Conservation (phyloP, 2,329 filamentous ascomycete genomes). For the Fusarium virguliforme region DNA sequence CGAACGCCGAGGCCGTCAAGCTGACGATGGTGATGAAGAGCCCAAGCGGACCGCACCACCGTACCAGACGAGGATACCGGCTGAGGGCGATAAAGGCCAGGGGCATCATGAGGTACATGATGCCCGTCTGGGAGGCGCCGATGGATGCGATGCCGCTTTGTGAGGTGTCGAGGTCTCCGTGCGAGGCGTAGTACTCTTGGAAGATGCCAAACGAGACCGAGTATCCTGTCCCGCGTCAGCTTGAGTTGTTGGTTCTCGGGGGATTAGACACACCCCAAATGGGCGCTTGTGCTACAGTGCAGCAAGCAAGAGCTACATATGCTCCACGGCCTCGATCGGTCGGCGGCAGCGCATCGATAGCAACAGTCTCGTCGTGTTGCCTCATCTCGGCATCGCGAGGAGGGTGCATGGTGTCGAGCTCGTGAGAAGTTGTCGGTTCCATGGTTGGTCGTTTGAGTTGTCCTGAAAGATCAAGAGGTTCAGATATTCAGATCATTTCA, state of each 20-base stretch:
- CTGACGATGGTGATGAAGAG: constrained; percentile 66
- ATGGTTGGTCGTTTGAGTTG: constrained; percentile 9
- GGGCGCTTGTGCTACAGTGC: constrained; percentile 53
- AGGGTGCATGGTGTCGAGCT: constrained; percentile 31
- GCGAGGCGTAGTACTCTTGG: constrained; percentile 75
- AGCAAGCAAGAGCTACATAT: constrained; percentile 52
- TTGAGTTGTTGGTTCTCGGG: not conserved
- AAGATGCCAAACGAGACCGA: constrained; percentile 74
- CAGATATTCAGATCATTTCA: not conserved
- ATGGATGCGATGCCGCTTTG: constrained; percentile 49
- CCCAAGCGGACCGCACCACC: constrained; percentile 61
- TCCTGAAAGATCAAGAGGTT: not conserved
- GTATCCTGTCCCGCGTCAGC: constrained; percentile 42
- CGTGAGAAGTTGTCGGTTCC: constrained; percentile 30
- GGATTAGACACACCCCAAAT: constrained; percentile 51
- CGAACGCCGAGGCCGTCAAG: constrained; percentile 67
- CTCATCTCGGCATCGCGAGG: constrained; percentile 12
- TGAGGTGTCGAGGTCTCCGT: constrained; percentile 69
- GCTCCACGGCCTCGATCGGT: constrained; percentile 52
- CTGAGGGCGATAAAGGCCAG: constrained; percentile 64
- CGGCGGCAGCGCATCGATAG: constrained; percentile 48
- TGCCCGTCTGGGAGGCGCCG: constrained; percentile 54
- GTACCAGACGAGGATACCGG: constrained; percentile 58
- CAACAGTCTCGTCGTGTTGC: not conserved
- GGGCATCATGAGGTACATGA: constrained; percentile 69